These are phyloP conservation scores for Tetrapyrgos nigripes DNA, from an alignment of 1,284 basidiomycete species.

Conservation along the genomic window DNA sequence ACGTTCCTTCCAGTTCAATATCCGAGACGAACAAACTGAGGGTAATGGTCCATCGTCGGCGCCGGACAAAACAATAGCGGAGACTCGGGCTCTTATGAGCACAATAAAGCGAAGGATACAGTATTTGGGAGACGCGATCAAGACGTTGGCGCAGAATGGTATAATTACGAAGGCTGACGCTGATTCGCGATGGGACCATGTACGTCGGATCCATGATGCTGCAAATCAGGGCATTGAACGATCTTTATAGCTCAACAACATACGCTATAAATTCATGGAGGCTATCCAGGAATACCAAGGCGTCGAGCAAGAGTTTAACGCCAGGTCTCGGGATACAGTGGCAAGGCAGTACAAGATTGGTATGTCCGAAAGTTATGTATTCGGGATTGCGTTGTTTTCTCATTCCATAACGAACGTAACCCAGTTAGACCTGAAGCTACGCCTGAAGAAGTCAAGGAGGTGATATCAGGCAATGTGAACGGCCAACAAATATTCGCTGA, in stretches of 20 bases:
- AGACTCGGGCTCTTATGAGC: slow-evolving; percentile 69
- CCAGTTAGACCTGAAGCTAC: slow-evolving; percentile 91
- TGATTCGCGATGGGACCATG: slow-evolving; percentile 75
- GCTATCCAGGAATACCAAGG: slow-evolving; percentile 79
- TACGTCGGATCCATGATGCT: slow-evolving; percentile 35
- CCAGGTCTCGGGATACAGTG: slow-evolving; percentile 83
- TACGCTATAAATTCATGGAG: slow-evolving; percentile 71
- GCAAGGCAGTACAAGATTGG: slow-evolving; percentile 92
- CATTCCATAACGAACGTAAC: slow-evolving; percentile 3
- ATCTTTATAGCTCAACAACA: slow-evolving; percentile 59
- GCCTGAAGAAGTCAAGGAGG: slow-evolving; percentile 79
- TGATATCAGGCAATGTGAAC: slow-evolving; percentile 71
- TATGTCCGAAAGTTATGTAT: slow-evolving; percentile 25
- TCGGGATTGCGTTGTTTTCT: neutral
- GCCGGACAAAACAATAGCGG: slow-evolving; percentile 59
- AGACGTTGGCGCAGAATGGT: slow-evolving; percentile 32
- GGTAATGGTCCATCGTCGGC: slow-evolving; percentile 45
- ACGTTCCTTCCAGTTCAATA: slow-evolving; percentile 62
- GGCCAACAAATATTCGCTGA: slow-evolving; percentile 84
- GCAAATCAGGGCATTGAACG: no score
- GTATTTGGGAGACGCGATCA: slow-evolving; percentile 44
- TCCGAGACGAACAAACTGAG: slow-evolving; percentile 57
- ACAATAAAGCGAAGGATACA: slow-evolving; percentile 72
- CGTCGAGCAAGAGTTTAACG: slow-evolving; percentile 87
- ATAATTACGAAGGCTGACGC: slow-evolving; percentile 51